Base-by-base conservation (phyloP, 2,329 filamentous ascomycete species). In the Curvularia sp. region DNA sequence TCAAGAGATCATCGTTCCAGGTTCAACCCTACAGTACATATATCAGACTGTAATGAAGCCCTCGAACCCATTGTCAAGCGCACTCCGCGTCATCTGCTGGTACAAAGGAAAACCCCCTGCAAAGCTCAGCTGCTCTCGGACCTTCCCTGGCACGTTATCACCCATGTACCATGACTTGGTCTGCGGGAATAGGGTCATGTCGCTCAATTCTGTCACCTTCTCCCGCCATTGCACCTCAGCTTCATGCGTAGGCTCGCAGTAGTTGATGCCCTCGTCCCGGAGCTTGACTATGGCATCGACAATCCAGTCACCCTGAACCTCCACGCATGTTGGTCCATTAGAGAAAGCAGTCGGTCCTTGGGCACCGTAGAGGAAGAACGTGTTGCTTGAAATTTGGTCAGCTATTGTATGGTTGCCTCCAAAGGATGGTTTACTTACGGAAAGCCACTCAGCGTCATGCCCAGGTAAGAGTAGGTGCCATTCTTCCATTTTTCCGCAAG, bases 281-380 rank as follows among this genome's bases (percentile, higher is more conserved):
- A 76, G 60, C 65, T 75, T 76, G 46, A 73, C 72, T 59, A 82
- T 77, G 9, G 74, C 72, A 49, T 80, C 77, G 30, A 80, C 76
- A 34, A 82, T 79, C 71, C 77, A 81, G 47, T 81, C 78, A 13
- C 75, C 77, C 63, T 82, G 80, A 4, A 74, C 71, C 58, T 81
- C 79, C 21, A 80, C 72, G 59, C 79, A 81, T 28, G 73, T 78
- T 2, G 80, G 80, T 0, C 80, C 80, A 49, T 82, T 82, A 52
- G 73, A 76, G 65, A 81, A 80, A 2, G 80, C 79, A 0, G 80
- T 81, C 0, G 80, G 80, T 0, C 78, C 80, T 55, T 81, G 80
- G 4, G 79, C 75, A 2, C 80, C 79, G 62, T 82, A 81, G 12
- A 80, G 67, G 72, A 78, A 77, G 70, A 80, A 80, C 68, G 79